Base-by-base conservation (phyloP, 768 basidiomycete genomes). In the Phylloporus rhodoxanthus region DNA sequence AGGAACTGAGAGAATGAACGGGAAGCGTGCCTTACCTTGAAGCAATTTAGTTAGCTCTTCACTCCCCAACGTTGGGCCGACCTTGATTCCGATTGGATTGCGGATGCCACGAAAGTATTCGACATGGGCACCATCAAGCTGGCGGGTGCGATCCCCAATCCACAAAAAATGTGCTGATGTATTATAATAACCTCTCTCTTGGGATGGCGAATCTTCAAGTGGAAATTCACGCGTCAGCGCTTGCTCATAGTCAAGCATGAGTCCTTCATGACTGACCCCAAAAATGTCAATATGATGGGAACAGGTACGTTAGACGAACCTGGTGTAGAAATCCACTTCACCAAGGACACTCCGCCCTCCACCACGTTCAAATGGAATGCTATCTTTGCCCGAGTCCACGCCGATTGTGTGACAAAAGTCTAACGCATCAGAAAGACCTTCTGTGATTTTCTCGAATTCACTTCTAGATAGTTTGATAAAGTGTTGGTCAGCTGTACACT, bases 101-200 rank as follows among this genome's bases (percentile, higher is more conserved):
- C 90, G 75, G 46, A 96, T 86, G 7, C 92, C 91, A 48, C 89
- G 75, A 70, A 94, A 94, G 67, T 93, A 93, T 71, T 98, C 95
- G 28, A 97, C 84, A 64, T 99, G 96, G 4, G 93, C 96, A 7
- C 93, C 92, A 40, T 82, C 79, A 0, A 98, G 73, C 68, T 95
- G 91, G 34, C 95, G 74, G 5, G 95, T 99, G 45, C 95, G 81
- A 69, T 99, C 96, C 0, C 95, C 95, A 47, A 99, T 90, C 95
- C 95, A 99, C 43, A 97, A 68, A 70, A 96, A 95, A 66, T 94
- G 93, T 8, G 91, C 89, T 3, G 91, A 90, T 14, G 89, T 87
- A 64, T 97, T 95, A 70, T 95, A 97, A 65, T 77, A 79, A 32
- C 76, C 81, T 38, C 67, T 72, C 30, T 49, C 45, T 32, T 54